Percentiles rank a stretch among this genome's conserved stretches.
These are phyloP conservation scores for Salix viminalis DNA, from an alignment of 345 rosid species.

Conservation along the genomic window DNA sequence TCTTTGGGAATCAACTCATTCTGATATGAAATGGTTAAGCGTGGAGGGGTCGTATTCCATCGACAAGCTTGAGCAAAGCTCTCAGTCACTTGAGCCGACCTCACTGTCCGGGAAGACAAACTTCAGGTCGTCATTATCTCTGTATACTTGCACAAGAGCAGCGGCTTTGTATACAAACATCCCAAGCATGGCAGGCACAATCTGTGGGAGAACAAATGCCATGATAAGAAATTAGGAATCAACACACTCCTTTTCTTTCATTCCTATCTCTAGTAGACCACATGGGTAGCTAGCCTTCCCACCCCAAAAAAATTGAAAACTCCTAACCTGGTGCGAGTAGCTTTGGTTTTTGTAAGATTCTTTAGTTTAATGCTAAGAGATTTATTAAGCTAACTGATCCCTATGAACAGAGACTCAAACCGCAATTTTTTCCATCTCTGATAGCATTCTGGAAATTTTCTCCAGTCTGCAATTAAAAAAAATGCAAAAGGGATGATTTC, in stretches of 20 bases:
- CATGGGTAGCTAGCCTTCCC: background rate
- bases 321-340: background rate
- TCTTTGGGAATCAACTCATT: background rate
- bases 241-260: background rate
- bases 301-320: background rate
- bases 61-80: background rate
- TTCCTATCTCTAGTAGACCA: background rate
- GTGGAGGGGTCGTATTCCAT: background rate
- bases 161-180: slow-evolving; percentile 95
- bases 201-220: slow-evolving; percentile 31
- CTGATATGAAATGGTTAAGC: background rate
- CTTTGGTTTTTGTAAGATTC: no score
- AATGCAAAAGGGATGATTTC: background rate
- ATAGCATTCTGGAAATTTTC: background rate
- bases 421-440: background rate
- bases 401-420: background rate
- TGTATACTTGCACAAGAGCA: slow-evolving; percentile 82
- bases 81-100: slow-evolving; percentile 26
- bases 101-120: slow-evolving; percentile 63
- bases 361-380: background rate
- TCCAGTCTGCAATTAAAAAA: background rate
- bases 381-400: background rate
- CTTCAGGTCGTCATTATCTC: slow-evolving; percentile 83
- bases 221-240: background rate
- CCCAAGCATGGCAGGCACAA: slow-evolving; percentile 87